Conservation (phyloP, 306 rosid genomes). For the Oxytropis ochrocephala region DNA sequence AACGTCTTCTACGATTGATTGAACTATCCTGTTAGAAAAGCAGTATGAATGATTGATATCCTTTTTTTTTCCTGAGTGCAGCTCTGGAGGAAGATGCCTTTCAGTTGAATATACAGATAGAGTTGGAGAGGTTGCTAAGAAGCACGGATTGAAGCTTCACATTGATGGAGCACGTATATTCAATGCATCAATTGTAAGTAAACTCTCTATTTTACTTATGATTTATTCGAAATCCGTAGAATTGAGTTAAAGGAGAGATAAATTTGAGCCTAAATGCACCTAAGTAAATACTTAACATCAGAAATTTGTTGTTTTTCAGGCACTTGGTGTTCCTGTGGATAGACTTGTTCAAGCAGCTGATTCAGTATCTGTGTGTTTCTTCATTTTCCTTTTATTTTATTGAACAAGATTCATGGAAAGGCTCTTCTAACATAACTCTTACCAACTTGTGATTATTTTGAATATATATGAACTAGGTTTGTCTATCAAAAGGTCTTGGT, state of each 20-base stretch:
- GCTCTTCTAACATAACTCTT: not conserved
- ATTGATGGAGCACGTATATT: constrained; percentile 93
- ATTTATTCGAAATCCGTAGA: not conserved
- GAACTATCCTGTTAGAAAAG: not conserved
- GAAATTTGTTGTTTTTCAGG: constrained; percentile 40
- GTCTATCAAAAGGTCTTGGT: constrained; percentile 85
- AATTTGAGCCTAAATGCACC: not conserved
- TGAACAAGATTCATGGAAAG: constrained; percentile 29
- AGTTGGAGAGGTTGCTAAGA: constrained; percentile 81
- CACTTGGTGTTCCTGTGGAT: constrained; percentile 77
- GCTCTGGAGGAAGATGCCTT: constrained; percentile 80
- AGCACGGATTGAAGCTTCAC: constrained; percentile 82
- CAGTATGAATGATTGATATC: not conserved
- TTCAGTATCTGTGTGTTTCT: constrained; percentile 52
- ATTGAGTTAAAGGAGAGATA: not conserved
- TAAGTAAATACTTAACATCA: not conserved
- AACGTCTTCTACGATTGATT: too few species aligned
- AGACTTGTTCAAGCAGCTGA: constrained; percentile 91
- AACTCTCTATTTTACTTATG: not conserved
- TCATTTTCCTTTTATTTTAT: not conserved
- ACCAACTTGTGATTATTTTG: not conserved
- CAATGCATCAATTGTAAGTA: constrained; percentile 78
- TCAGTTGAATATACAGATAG: constrained; percentile 69
- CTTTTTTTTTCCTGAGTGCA: constrained; percentile 31
- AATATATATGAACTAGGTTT: constrained; percentile 50